A percentile compares a stretch with the other conserved stretches of the same genome.
Evolutionary conservation across 768 basidiomycete species (phyloP).

Genomic region (Serendipita indica): DNA sequence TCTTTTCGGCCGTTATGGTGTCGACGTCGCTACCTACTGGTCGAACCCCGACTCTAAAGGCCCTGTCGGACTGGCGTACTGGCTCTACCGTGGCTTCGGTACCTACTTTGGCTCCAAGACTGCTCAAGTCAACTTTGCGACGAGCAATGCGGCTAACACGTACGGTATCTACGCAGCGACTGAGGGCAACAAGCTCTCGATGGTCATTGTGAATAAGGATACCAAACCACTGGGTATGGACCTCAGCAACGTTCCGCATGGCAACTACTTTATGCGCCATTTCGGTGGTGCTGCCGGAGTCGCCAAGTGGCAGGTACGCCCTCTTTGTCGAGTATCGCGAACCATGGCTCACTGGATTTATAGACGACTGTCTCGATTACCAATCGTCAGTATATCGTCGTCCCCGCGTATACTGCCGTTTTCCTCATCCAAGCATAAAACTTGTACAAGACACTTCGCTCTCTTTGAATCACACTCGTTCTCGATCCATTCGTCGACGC

Average conservation of each 20-base stretch:
- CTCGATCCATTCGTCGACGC: too few relatives aligned
- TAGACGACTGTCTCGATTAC: conserved; percentile 24
- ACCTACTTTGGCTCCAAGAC: conserved; percentile 31
- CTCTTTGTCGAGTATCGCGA: neutral
- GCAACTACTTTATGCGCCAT: conserved; percentile 38
- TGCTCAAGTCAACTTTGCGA: conserved; percentile 32
- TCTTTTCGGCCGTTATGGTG: conserved; percentile 34
- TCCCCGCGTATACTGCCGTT: conserved; percentile 25
- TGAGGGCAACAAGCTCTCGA: conserved; percentile 27
- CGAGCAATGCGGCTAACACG: conserved; percentile 25
- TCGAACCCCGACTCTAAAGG: conserved; percentile 31
- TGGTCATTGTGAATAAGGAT: conserved; percentile 41
- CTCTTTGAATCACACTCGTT: neutral
- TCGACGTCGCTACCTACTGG: conserved; percentile 43
- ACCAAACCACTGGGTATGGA: conserved; percentile 28
- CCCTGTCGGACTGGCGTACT: conserved; percentile 39
- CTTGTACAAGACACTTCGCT: neutral
- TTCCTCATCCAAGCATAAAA: conserved; percentile 22
- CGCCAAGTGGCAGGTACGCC: conserved; percentile 38
- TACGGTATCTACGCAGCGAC: conserved; percentile 35
- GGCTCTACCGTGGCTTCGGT: conserved; percentile 40
- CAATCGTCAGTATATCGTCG: conserved; percentile 23
- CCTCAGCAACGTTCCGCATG: conserved; percentile 32
- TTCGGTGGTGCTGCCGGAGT: conserved; percentile 39
- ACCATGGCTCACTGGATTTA: neutral